These are phyloP conservation scores for Yamadazyma triangularis DNA, from an alignment of 1,139 yeast species.

Conservation along the genomic window DNA sequence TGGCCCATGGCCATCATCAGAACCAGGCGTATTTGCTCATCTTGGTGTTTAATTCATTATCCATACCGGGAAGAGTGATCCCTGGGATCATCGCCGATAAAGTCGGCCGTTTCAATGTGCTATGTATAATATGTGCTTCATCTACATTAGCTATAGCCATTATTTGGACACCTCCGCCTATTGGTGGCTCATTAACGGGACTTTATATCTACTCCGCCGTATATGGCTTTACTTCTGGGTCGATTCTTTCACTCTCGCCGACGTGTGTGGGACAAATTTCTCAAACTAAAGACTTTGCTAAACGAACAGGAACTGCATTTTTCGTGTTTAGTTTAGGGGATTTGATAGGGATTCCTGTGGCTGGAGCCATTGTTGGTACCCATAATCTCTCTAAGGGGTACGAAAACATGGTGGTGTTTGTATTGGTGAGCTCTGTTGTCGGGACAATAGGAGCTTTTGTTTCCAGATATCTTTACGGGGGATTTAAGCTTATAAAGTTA, in stretches of 20 bases:
- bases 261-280: slow-evolving; percentile 59
- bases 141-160: slow-evolving; percentile 37
- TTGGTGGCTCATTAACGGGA: slow-evolving; percentile 17
- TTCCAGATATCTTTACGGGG: slow-evolving; percentile 24
- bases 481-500: slow-evolving; percentile 10
- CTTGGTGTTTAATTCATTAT: slow-evolving; percentile 42
- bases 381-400: slow-evolving; percentile 11
- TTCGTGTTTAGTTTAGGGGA: slow-evolving; percentile 30
- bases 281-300: slow-evolving; percentile 44
- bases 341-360: slow-evolving; percentile 31
- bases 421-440: slow-evolving; percentile 19
- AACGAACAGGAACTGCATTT: slow-evolving; percentile 26
- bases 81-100: slow-evolving; percentile 48
- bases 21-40: slow-evolving; percentile 41
- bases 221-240: slow-evolving; percentile 30
- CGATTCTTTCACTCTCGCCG: slow-evolving; percentile 28
- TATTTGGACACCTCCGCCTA: slow-evolving; percentile 41
- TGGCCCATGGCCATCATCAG: slow-evolving; percentile 35
- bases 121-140: slow-evolving; percentile 34
- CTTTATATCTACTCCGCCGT: slow-evolving; percentile 23
- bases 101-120: slow-evolving; percentile 50
- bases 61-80: slow-evolving; percentile 43
- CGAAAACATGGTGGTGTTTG: slow-evolving; percentile 26
- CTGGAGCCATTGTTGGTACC: slow-evolving; percentile 28
- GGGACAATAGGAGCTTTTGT: slow-evolving; percentile 23